Base-by-base conservation (phyloP, 441 rosid species). In the Bocquillonia castaneifolia region DNA sequence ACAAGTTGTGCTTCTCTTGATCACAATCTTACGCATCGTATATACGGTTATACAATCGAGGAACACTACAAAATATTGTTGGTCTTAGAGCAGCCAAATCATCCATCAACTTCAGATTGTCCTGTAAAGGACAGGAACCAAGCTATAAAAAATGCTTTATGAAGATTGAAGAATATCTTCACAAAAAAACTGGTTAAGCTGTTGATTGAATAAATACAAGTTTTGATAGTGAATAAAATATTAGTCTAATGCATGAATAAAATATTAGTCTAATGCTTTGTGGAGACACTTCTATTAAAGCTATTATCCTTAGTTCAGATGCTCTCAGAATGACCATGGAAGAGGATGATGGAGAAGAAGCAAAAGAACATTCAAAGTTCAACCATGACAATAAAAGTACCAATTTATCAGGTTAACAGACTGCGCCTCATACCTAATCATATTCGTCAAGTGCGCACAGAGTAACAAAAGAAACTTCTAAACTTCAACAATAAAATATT, bases 41-140 rank as follows among this genome's bases (percentile, higher is more conserved):
- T 76, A 94, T 88, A 74, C 99, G 83, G 68, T 90, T 90, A 77
- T 88, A 92, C 71, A 92, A 74, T 66, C 99, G 89, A 76, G 99
- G 99, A 68, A 94, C 98, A 64, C 99, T 94, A 83, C 85, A 80
- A 78, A 94, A 94, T 69, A 94, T 0, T 37, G 99, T 94, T 47
- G 99, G 99, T 76, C 90, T 89, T 48, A 94, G 80, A 72, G 82
- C 84, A 76, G 96, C 93, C 84, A 94, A 63, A 84, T 94, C 99
- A 78, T 94, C 99, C 82, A 92, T 77, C 76, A 94, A 72, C 72
- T 92, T 94, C 88, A 90, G 48, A 79, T 82, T 94, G 78, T 94
- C 99, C 99, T 92, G 88, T 79, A 76, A 17, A 70, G 62, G 10
- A 62, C 62, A 29, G 70, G 64, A 59, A 54, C 18, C 34, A 22